Base-by-base conservation (phyloP, 2,329 filamentous ascomycete genomes). In the Ceratocystiopsis minuta region DNA sequence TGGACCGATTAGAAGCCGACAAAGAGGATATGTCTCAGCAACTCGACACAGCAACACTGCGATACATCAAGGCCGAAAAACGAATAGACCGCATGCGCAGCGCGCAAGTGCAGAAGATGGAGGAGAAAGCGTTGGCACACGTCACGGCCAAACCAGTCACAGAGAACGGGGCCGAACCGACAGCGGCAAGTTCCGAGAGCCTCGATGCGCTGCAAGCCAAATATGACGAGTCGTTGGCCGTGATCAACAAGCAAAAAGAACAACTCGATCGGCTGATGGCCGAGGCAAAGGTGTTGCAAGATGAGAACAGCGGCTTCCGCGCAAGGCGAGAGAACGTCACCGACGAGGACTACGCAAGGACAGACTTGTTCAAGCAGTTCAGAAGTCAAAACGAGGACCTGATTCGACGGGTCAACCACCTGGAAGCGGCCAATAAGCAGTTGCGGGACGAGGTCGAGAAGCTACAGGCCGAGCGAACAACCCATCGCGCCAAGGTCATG, bases 31-130 rank as follows among this genome's bases (percentile, higher is more conserved):
- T 94, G 4, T 84, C 84, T 38, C 82, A 90, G 53, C 80, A 88
- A 47, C 67, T 96, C 16, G 88, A 96, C 55, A 79, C 75, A 32
- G 90, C 88, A 15, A 93, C 86, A 6, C 67, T 93, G 45, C 75
- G 90, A 49, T 96, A 93, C 54, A 84, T 96, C 65, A 83, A 92
- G 51, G 90, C 90, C 0, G 90, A 98, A 58, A 92, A 93, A 64
- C 90, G 86, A 57, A 67, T 96, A 41, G 90, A 98, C 57, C 76
- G 90, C 36, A 75, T 80, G 18, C 88, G 84, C 59, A 98, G 90
- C 55, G 65, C 77, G 15, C 86, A 93, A 44, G 86, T 95, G 2
- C 82, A 87, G 47, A 94, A 93, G 57, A 62, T 98, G 45, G 90
- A 96, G 57, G 81, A 85, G 53, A 84, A 94, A 60, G 86, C 87